Percentiles rank a stretch among this genome's conserved stretches.
Evolutionary conservation across 2,329 filamentous ascomycete species (phyloP).

Genomic region (Neophaeococcomyces mojaviensis): DNA sequence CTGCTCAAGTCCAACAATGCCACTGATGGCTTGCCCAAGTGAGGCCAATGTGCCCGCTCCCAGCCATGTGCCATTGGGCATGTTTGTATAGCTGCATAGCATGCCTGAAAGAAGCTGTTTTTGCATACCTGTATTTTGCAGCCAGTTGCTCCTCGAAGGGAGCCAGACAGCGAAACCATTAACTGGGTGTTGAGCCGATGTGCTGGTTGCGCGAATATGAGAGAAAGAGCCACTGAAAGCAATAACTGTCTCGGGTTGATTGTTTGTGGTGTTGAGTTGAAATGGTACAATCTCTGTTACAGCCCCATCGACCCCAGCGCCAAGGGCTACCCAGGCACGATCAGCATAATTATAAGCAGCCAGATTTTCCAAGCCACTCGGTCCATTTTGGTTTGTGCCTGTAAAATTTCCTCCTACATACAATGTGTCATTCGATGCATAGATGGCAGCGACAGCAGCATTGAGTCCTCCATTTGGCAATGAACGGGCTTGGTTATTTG

Average conservation of each 20-base stretch:
- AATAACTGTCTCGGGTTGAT: constrained; percentile 63
- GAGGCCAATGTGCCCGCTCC: constrained; percentile 80
- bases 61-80: constrained; percentile 53
- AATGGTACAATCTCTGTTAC: constrained; percentile 71
- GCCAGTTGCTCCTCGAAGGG: constrained; percentile 75
- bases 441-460: constrained; percentile 64
- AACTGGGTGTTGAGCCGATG: constrained; percentile 53
- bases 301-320: constrained; percentile 74
- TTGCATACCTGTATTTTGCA: constrained; percentile 64
- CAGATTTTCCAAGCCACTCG: constrained; percentile 59
- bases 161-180: constrained; percentile 88
- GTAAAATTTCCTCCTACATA: constrained; percentile 84
- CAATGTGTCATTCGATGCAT: constrained; percentile 56
- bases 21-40: constrained; percentile 63
- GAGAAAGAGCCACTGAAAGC: constrained; percentile 75
- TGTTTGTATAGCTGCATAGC: constrained; percentile 62
- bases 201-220: constrained; percentile 60
- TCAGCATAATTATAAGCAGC: constrained; percentile 65
- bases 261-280: constrained; percentile 65
- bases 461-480: constrained; percentile 69
- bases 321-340: constrained; percentile 69
- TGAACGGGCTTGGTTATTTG: constrained; percentile 53
- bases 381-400: constrained; percentile 49
- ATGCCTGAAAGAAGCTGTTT: constrained; percentile 63
- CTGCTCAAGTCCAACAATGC: constrained; percentile 56